Evolutionary conservation across 345 rosid species (phyloP).

Genomic region (Euphorbia lathyris): DNA sequence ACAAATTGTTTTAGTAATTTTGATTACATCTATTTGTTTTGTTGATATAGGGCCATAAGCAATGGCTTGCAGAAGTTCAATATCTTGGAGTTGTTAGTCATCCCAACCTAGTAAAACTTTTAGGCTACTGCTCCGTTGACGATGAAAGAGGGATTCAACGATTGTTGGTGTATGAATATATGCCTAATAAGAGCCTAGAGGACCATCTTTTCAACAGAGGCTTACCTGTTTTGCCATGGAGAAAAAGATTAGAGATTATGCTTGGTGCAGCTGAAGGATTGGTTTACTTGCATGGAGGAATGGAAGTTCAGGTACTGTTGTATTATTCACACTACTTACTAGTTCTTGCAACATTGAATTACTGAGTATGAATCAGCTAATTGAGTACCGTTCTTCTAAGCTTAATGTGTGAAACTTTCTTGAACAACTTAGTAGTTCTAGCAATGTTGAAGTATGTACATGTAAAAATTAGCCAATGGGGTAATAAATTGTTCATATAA

Average conservation of each 20-base stretch:
- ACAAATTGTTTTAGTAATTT: background rate
- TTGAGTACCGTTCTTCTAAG: no score
- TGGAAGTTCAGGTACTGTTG: constrained; percentile 62
- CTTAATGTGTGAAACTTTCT: no score
- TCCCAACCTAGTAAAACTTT: constrained; percentile 79
- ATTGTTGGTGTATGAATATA: constrained; percentile 72
- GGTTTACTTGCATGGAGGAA: constrained; percentile 68
- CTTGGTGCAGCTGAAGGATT: constrained; percentile 88
- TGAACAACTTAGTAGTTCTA: no score
- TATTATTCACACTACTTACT: no score
- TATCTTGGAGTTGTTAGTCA: constrained; percentile 78
- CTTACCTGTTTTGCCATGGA: constrained; percentile 55
- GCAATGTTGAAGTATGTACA: no score
- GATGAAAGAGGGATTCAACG: constrained; percentile 60
- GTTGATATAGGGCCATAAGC: constrained; percentile 68
- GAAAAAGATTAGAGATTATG: constrained; percentile 68
- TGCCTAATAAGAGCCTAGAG: constrained; percentile 84
- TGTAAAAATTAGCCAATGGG: no score
- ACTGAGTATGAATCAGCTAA: no score
- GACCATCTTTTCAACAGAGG: constrained; percentile 60
- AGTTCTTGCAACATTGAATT: no score
- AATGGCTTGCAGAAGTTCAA: constrained; percentile 90
- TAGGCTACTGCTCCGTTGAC: constrained; percentile 72
- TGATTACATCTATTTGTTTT: constrained; percentile 2
- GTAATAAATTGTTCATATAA: no score